A percentile compares a stretch with the other conserved stretches of the same genome.
phyloP scores from a whole-genome alignment of 2,329 filamentous ascomycete species.

The Chalaropsis ovoidea region DNA sequence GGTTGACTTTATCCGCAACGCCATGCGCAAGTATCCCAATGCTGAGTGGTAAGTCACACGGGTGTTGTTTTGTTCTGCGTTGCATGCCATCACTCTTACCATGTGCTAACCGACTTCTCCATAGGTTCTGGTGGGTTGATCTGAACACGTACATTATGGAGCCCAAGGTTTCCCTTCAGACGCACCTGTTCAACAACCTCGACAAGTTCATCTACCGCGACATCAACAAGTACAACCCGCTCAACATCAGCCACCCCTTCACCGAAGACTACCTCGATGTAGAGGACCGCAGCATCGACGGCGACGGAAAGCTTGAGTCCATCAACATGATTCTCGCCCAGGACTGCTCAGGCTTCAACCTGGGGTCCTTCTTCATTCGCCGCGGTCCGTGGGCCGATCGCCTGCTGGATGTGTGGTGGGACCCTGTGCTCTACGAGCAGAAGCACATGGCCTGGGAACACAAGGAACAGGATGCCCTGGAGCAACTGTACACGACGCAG shows the following conservation, averaged over 20 bases:
- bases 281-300: constrained; percentile 58
- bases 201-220: constrained; percentile 73
- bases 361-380: constrained; percentile 87
- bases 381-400: constrained; percentile 83
- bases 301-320: constrained; percentile 66
- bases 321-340: constrained; percentile 84
- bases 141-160: constrained; percentile 98
- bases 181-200: constrained; percentile 79
- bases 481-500: constrained; percentile 82
- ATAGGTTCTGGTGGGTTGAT: constrained; percentile 99
- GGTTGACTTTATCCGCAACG: constrained; percentile 81
- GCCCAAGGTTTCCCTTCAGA: constrained; percentile 76
- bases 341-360: constrained; percentile 91
- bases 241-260: constrained; percentile 82
- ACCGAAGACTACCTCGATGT: constrained; percentile 65
- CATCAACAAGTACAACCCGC: constrained; percentile 90
- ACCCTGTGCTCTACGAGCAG: constrained; percentile 93
- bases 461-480: constrained; percentile 92
- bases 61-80: background rate
- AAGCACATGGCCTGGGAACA: constrained; percentile 99
- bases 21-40: constrained; percentile 84
- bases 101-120: constrained; percentile 8
- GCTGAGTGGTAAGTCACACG: constrained; percentile 71
- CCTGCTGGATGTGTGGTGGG: constrained; percentile 94
- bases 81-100: background rate